phyloP scores from a whole-genome alignment of 2,329 filamentous ascomycete genomes.

The Colletotrichum zoysiae region DNA sequence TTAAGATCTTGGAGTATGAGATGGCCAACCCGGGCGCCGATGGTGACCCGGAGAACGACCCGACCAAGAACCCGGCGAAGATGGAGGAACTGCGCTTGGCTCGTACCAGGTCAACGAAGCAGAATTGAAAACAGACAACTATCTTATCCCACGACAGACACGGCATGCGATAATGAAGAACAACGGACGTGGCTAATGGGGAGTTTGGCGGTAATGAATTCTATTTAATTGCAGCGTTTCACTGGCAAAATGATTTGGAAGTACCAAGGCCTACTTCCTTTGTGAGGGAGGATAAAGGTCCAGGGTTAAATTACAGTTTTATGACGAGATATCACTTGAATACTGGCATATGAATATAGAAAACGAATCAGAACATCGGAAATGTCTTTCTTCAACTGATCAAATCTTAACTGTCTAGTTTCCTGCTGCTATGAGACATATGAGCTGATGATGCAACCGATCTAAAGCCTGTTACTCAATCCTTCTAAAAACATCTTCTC shows the following conservation, averaged over 20 bases:
- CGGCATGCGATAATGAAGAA: constrained; percentile 28
- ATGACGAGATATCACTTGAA: background rate
- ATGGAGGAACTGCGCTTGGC: constrained; percentile 45
- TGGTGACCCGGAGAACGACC: constrained; percentile 58
- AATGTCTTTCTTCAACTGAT: background rate
- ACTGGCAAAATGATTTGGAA: background rate
- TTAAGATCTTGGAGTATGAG: constrained; percentile 57
- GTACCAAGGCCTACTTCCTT: background rate
- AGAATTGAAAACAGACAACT: constrained; percentile 17
- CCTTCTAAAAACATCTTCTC: constrained; percentile 53
- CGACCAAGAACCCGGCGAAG: constrained; percentile 59
- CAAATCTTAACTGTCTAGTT: background rate
- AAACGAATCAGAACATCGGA: background rate
- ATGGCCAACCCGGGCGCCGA: constrained; percentile 63
- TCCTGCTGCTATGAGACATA: background rate
- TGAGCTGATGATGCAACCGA: background rate
- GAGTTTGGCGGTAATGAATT: constrained; percentile 21
- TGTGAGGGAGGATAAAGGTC: background rate
- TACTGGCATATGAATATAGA: constrained; percentile 12
- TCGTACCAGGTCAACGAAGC: constrained; percentile 32
- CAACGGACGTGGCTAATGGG: constrained; percentile 30
- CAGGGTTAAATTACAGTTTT: background rate
- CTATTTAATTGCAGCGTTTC: constrained; percentile 9
- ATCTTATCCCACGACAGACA: constrained; percentile 5
- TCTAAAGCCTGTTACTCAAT: constrained; percentile 51